Conservation (phyloP, 2,329 filamentous ascomycete genomes). For the Alternaria metachromatica region DNA sequence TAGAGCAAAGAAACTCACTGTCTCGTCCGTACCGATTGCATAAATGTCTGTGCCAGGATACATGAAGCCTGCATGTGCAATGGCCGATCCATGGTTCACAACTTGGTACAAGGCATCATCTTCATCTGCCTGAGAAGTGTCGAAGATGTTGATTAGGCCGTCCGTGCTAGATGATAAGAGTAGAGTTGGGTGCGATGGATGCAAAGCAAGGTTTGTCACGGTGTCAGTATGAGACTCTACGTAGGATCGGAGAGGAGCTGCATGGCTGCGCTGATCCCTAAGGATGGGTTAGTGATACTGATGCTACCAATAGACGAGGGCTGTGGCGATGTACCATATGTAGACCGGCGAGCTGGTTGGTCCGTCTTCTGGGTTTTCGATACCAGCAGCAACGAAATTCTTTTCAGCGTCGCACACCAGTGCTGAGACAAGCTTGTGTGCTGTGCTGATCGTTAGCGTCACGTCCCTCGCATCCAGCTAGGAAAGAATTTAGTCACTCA, state of each 20-base stretch:
- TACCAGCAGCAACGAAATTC: slow-evolving; percentile 72
- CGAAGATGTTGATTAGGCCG: slow-evolving; percentile 78
- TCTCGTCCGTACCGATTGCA: slow-evolving; percentile 79
- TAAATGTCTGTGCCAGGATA: slow-evolving; percentile 61
- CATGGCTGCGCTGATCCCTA: slow-evolving; percentile 52
- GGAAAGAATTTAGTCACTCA: slow-evolving; percentile 16
- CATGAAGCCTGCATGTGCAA: slow-evolving; percentile 78
- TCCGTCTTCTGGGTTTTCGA: slow-evolving; percentile 68
- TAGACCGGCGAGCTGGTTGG: slow-evolving; percentile 47
- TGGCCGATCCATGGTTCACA: slow-evolving; percentile 76
- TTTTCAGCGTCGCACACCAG: slow-evolving; percentile 65
- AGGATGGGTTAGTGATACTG: slow-evolving; percentile 7
- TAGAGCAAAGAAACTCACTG: slow-evolving; percentile 74
- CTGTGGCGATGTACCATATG: slow-evolving; percentile 37
- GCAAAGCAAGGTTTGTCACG: slow-evolving; percentile 67
- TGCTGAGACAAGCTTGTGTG: slow-evolving; percentile 64
- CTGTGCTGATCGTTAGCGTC: slow-evolving; percentile 44
- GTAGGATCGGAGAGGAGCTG: slow-evolving; percentile 48
- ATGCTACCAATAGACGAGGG: background rate
- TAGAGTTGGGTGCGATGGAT: slow-evolving; percentile 65
- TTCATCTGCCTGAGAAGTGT: slow-evolving; percentile 68
- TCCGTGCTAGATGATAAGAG: slow-evolving; percentile 81
- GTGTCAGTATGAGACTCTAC: slow-evolving; percentile 63
- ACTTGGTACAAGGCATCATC: slow-evolving; percentile 80
- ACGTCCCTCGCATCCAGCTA: too few species aligned